phyloP scores from a whole-genome alignment of 1,284 basidiomycete species.

The Moniliophthora roreri region DNA sequence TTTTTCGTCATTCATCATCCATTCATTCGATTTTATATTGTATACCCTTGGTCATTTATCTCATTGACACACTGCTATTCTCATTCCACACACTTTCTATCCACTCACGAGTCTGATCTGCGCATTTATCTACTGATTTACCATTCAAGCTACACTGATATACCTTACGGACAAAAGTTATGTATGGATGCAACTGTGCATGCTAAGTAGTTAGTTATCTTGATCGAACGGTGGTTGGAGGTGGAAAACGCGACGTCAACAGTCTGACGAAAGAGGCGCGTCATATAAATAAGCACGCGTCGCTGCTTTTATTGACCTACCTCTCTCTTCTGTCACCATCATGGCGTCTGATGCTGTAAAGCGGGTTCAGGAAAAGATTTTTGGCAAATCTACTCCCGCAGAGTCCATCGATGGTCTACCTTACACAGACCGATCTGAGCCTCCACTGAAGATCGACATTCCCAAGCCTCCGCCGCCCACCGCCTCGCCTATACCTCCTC shows the following conservation, averaged over 20 bases:
- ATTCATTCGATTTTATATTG: conserved; percentile 1
- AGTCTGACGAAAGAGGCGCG: background rate
- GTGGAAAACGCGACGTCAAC: background rate
- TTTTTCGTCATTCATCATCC: background rate
- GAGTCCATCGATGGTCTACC: conserved; percentile 17
- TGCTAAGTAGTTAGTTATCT: background rate
- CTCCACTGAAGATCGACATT: conserved; percentile 76
- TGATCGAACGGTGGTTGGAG: background rate
- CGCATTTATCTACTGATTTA: background rate
- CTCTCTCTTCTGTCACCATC: conserved; percentile 3
- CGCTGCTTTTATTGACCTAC: background rate
- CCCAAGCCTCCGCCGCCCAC: conserved; percentile 52
- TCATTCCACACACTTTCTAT: background rate
- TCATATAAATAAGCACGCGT: background rate
- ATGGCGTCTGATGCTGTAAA: conserved; percentile 46
- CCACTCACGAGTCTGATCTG: background rate
- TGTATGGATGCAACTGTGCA: background rate
- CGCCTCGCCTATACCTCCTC: conserved; percentile 32
- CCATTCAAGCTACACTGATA: background rate
- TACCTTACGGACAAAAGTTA: background rate
- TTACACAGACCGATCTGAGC: conserved; percentile 27
- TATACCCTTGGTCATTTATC: conserved; percentile 2
- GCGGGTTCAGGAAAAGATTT: conserved; percentile 78
- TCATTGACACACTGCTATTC: background rate
- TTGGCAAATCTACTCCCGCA: conserved; percentile 46